These are phyloP conservation scores for Cucurbita ficifolia DNA, from an alignment of 306 rosid species.

Conservation along the genomic window DNA sequence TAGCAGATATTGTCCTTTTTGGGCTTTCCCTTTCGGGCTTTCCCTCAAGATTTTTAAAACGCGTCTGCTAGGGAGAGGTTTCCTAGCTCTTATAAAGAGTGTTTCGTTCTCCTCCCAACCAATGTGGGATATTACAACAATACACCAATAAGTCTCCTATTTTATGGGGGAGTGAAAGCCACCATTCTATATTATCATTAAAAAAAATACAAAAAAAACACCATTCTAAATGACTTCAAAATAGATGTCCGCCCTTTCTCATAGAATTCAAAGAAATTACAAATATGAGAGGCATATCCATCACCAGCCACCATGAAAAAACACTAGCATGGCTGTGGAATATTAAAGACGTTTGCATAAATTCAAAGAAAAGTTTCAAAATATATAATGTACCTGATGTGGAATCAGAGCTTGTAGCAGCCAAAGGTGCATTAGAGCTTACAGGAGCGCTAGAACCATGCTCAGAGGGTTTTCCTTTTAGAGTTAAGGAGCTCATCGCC, in stretches of 20 bases:
- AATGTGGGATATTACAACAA: not conserved
- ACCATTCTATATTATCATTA: not conserved
- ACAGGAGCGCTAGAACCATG: constrained; percentile 56
- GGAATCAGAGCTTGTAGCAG: constrained; percentile 45
- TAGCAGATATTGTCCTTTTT: no score
- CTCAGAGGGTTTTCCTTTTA: constrained; percentile 85
- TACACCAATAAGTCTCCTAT: not conserved
- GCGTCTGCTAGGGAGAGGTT: no score
- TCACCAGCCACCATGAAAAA: not conserved
- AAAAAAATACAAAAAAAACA: not conserved
- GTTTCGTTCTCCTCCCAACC: no score
- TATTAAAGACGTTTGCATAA: not conserved
- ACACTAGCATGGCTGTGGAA: constrained; percentile 2
- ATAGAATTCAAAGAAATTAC: not conserved
- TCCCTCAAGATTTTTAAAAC: no score
- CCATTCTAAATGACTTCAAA: not conserved
- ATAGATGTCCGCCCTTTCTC: not conserved
- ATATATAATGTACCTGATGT: constrained; percentile 50
- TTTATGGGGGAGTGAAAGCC: not conserved
- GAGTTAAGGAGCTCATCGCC: constrained; percentile 99
- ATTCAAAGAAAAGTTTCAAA: not conserved
- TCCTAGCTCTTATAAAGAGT: no score
- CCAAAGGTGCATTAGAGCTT: constrained; percentile 31
- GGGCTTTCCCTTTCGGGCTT: no score
- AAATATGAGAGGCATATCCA: not conserved